These are phyloP conservation scores for Eucalyptus guilfoylei DNA, from an alignment of 345 rosid genomes.

Conservation along the genomic window DNA sequence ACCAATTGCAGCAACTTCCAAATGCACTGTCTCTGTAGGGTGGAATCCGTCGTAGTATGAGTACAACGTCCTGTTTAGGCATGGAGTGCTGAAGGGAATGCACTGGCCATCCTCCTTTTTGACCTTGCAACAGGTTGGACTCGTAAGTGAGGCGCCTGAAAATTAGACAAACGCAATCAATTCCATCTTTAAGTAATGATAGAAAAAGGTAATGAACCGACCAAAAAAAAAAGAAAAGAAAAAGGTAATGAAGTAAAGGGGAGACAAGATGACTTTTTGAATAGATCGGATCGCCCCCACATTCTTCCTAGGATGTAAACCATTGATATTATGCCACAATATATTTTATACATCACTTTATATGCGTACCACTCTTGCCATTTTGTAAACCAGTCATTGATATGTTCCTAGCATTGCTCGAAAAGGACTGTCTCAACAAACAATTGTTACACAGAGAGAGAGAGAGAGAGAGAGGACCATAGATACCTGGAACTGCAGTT, in stretches of 20 bases:
- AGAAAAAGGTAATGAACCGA: neutral
- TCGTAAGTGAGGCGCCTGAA: neutral
- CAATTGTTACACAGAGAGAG: neutral
- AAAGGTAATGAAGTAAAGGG: neutral
- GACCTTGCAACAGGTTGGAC: neutral
- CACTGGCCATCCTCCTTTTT: neutral
- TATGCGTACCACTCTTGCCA: neutral
- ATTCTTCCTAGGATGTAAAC: neutral
- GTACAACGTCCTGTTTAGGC: slow-evolving; percentile 14
- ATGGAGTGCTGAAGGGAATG: slow-evolving; percentile 5
- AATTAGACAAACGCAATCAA: neutral
- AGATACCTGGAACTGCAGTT: neutral
- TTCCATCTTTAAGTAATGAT: neutral
- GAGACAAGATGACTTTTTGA: neutral
- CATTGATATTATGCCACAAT: neutral
- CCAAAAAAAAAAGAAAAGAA: no score
- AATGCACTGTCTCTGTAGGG: slow-evolving; percentile 20
- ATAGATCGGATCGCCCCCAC: neutral
- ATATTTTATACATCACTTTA: neutral
- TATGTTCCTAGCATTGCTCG: neutral
- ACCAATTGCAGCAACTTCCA: slow-evolving; percentile 3
- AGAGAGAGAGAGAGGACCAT: neutral
- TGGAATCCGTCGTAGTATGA: slow-evolving; percentile 48
- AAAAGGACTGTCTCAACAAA: neutral
- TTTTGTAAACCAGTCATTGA: neutral